Conservation (phyloP, 176 grass and related monocot species). For the Oryza nivara region DNA sequence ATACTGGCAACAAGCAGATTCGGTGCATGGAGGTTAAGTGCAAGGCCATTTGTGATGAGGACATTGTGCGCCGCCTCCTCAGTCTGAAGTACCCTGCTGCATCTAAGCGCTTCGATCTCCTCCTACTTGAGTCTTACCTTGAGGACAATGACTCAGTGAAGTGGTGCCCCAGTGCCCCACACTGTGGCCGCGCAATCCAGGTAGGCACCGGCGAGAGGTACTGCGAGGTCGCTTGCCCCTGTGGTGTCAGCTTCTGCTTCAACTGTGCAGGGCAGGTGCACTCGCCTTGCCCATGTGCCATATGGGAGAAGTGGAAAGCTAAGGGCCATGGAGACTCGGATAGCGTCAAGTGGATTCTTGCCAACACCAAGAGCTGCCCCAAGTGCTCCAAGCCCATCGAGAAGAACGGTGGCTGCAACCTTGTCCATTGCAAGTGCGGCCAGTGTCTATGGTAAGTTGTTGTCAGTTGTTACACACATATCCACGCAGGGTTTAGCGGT, state of each 20-base stretch:
- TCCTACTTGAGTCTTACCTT: constrained; percentile 58
- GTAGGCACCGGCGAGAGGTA: constrained; percentile 27
- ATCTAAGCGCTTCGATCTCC: constrained; percentile 50
- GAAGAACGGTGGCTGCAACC: constrained; percentile 56
- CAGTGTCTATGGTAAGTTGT: constrained; percentile 44
- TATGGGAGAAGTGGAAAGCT: constrained; percentile 53
- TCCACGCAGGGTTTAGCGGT: too few species aligned
- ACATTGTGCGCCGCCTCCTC: constrained; percentile 32
- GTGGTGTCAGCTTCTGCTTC: constrained; percentile 61
- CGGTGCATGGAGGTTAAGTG: constrained; percentile 61
- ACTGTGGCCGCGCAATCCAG: constrained; percentile 56
- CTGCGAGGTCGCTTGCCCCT: constrained; percentile 57
- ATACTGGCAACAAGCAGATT: constrained; percentile 51
- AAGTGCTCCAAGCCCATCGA: constrained; percentile 59
- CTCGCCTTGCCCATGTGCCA: constrained; percentile 57
- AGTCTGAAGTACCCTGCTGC: constrained; percentile 43
- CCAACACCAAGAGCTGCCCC: constrained; percentile 64
- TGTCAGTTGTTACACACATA: not conserved
- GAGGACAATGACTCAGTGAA: constrained; percentile 60
- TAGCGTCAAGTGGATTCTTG: constrained; percentile 56
- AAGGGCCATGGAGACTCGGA: constrained; percentile 39
- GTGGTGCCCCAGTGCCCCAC: constrained; percentile 63
- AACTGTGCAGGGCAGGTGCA: constrained; percentile 47
- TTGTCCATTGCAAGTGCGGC: constrained; percentile 43
- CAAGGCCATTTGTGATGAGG: constrained; percentile 52